phyloP scores from a whole-genome alignment of 306 rosid species.

The Macrotyloma uniflorum region DNA sequence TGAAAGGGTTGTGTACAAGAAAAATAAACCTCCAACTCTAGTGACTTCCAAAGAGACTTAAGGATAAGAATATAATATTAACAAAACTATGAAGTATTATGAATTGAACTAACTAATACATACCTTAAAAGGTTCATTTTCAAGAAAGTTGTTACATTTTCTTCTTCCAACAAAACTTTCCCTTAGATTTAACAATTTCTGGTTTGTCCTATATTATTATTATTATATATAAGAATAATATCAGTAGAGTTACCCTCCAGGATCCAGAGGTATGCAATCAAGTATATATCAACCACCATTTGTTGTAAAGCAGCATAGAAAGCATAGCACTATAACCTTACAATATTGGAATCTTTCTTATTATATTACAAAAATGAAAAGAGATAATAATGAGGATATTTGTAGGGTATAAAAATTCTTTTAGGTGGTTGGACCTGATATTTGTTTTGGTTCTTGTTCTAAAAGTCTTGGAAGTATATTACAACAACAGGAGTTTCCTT shows the following conservation, averaged over 20 bases:
- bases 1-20: background rate
- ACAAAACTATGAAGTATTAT: background rate
- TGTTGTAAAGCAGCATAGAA: constrained; percentile 4
- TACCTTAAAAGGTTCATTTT: background rate
- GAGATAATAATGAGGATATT: constrained; percentile 10
- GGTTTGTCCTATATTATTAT: background rate
- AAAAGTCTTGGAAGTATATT: constrained; percentile 20
- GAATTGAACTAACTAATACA: background rate
- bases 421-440: constrained; percentile 32
- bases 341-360: background rate
- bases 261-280: background rate
- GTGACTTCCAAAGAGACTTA: background rate
- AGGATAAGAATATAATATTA: background rate
- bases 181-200: constrained; percentile 6
- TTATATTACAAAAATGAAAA: background rate
- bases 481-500: constrained; percentile 13
- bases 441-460: background rate
- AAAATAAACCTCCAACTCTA: background rate
- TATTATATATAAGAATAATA: background rate
- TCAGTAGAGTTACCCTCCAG: background rate
- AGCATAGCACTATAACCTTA: constrained; percentile 1
- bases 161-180: background rate
- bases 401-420: background rate
- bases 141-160: background rate
- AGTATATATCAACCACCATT: constrained; percentile 21